Percentiles rank a stretch among this genome's conserved stretches.
Conservation (phyloP, 2,329 filamentous ascomycete genomes). For the Lachnellula cervina region DNA sequence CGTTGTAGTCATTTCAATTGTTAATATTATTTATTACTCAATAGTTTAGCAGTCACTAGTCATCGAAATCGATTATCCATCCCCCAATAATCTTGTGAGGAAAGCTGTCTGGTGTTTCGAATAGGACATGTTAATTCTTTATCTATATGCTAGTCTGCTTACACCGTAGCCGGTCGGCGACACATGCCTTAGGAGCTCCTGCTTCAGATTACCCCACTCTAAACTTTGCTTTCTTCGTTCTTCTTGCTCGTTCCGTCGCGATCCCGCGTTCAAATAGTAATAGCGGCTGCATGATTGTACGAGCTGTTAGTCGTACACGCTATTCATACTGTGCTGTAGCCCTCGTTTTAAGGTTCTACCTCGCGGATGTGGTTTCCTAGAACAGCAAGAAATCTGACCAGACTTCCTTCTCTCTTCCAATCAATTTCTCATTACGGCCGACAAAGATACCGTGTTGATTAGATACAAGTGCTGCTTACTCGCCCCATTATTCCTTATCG, state of each 20-base stretch:
- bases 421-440: not conserved
- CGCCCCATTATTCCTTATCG: not conserved
- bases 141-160: no score
- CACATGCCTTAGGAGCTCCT: no score
- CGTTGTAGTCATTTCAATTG: no score
- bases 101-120: no score
- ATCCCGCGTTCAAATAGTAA: not conserved
- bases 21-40: no score
- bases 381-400: conserved; percentile 6
- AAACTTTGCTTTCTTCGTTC: not conserved
- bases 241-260: not conserved
- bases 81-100: no score
- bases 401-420: not conserved
- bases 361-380: conserved; percentile 11
- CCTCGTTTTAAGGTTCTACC: not conserved
- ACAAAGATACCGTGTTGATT: not conserved
- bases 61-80: no score
- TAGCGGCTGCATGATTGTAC: not conserved
- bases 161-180: no score
- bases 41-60: no score
- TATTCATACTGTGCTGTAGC: not conserved
- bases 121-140: no score
- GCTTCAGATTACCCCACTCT: no score
- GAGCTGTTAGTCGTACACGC: not conserved
- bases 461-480: not conserved